A percentile compares a stretch with the other conserved stretches of the same genome.
phyloP scores from a whole-genome alignment of 31 red algal species.

The Odonthalia washingtoniensis region DNA sequence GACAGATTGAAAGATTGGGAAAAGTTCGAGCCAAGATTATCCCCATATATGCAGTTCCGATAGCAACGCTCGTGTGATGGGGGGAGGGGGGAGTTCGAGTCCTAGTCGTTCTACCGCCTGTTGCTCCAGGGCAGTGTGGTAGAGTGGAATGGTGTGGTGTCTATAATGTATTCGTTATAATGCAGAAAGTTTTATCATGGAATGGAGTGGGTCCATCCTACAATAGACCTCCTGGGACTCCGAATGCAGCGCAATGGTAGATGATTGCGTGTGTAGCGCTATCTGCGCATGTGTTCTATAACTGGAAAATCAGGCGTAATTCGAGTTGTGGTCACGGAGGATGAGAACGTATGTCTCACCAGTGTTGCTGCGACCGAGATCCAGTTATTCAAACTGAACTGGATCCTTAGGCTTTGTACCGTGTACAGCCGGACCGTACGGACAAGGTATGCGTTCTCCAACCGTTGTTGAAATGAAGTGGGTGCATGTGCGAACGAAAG shows the following conservation, averaged over 20 bases:
- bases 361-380: background rate
- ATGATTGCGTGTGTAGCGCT: background rate
- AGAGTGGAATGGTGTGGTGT: constrained; percentile 4
- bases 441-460: background rate
- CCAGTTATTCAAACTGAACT: too few species aligned
- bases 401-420: too few species aligned
- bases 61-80: background rate
- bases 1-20: constrained; percentile 29
- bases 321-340: constrained; percentile 14
- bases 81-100: background rate
- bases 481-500: constrained; percentile 8
- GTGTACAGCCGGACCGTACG: too few species aligned
- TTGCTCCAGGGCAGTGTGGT: constrained; percentile 15
- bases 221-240: background rate
- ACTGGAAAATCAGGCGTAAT: background rate
- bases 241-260: constrained; percentile 1
- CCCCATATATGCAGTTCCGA: constrained; percentile 9
- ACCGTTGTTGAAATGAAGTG: background rate
- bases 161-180: background rate
- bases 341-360: background rate
- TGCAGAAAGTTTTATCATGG: constrained; percentile 15
- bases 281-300: background rate
- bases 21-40: constrained; percentile 8
- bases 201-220: constrained; percentile 23
- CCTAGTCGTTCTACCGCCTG: constrained; percentile 7